Conservation (phyloP, 1,284 basidiomycete species). For the Leccinum insolens region DNA sequence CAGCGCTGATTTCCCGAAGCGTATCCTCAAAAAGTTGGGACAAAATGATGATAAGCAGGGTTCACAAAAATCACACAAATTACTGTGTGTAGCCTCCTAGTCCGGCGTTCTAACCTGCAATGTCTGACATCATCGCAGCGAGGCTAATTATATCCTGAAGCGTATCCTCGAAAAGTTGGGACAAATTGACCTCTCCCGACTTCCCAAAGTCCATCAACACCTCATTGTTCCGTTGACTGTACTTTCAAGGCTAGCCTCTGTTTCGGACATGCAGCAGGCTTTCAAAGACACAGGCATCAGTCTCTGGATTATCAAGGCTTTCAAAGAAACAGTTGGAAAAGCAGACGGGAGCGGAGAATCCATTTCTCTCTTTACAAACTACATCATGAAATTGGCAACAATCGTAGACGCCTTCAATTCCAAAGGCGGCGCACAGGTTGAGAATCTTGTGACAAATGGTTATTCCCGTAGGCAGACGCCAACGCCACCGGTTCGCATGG, state of each 20-base stretch:
- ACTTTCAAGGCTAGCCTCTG: constrained; percentile 6
- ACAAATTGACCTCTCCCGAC: not conserved
- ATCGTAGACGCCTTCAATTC: constrained; percentile 3
- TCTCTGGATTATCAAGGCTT: constrained; percentile 4
- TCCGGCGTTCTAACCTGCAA: too few relatives aligned
- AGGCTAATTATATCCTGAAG: too few relatives aligned
- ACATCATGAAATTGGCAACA: constrained; percentile 5
- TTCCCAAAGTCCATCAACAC: not conserved
- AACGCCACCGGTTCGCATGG: not conserved
- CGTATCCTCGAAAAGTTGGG: not conserved
- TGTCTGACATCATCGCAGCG: too few relatives aligned
- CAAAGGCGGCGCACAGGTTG: not conserved
- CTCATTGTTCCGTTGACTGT: constrained; percentile 11
- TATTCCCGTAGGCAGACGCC: not conserved
- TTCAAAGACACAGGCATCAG: not conserved
- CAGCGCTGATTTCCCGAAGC: not conserved
- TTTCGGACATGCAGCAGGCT: not conserved
- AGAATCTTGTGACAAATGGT: not conserved
- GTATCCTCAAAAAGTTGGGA: constrained; percentile 1
- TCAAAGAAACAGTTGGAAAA: not conserved
- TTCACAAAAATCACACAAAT: too few relatives aligned
- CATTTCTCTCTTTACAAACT: constrained; percentile 6
- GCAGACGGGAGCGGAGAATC: not conserved
- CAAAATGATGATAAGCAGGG: too few relatives aligned
- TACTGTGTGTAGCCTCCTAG: too few relatives aligned